Base-by-base conservation (phyloP, 1,284 basidiomycete genomes). In the Rugiboletus extremiorientalis region DNA sequence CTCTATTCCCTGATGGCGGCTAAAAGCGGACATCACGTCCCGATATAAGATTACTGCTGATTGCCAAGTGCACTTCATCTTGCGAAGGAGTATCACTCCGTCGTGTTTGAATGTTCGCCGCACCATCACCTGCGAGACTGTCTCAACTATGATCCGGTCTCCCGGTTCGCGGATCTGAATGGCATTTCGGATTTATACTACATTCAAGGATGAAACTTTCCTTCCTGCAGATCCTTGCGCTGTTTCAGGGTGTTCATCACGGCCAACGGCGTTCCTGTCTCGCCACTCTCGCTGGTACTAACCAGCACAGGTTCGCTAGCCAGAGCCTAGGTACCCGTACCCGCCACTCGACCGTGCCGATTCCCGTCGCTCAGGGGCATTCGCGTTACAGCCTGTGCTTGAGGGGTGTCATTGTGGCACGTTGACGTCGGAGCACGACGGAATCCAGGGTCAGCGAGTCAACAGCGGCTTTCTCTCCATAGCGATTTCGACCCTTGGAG, bases 191-290 rank as follows among this genome's bases (percentile, higher is more conserved):
- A 62, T 66, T 60, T 55, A 63, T 41, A 54, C 54, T 66, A 58
- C 50, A n/a, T n/a, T n/a, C n/a, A 41, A 59, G 45, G n/a, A 18
- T 59, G 51, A 61, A 56, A 55, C 50, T 22, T 55, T 36, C 63
- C 60, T 61, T 59, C 58, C 49, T 65, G 58, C 30, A 65, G 52
- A 65, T 63, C 68, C 41, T 66, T 30, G 50, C 45, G 20, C 40
- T 30, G 65, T 70, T 68, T 68, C 65, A 70, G 49, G 56, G 34
- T 45, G 52, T 45, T 51, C 44, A 56, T 64, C 50, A 55, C 48
- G 27, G 41, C 48, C 46, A 59, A 52, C 55, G 60, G 68, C 66
- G 69, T 33, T 52, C 54, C 52, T 28, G 41, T 46, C 64, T 67
- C 65, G 51, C 58, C 58, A 53, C 54, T 49, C 43, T 50, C 41